Base-by-base conservation (phyloP, 495 filamentous ascomycete genomes). In the Aspergillus sclerotioniger region DNA sequence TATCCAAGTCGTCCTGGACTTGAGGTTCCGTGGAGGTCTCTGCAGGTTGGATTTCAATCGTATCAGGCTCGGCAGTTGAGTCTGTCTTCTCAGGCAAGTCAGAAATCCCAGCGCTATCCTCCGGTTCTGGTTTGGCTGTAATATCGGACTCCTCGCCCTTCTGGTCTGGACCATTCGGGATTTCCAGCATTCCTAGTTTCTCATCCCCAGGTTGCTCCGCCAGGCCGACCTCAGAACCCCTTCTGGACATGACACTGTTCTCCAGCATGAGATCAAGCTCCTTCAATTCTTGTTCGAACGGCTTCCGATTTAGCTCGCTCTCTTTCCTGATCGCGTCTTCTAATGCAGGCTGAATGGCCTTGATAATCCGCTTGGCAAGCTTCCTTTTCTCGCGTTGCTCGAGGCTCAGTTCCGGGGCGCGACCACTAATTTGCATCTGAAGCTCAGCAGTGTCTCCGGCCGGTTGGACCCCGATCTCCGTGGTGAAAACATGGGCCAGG, bases 301-400 rank as follows among this genome's bases (percentile, higher is more conserved):
- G 79, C 62, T 82, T 85, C 56, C 84, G 79, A 54, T 77, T 84
- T 8, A 96, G 76, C 45, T 95, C 91, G 41, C 87, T 85, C 70
- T 98, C 93, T 37, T 89, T 90, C 51, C 82, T 80, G 44, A 89
- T 74, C 3, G 91, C 90, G 46, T 86, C 83, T 68, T 96, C 90
- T 7, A 96, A 75, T 39, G 84, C 79, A 16, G 84, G 83, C 67
- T 94, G 88, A 21, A 96, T 80, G 3, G 84, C 82, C 69, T 90
- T 91, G 57, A 96, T 79, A 51, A 97, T 92, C 44, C 90, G 81
- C 68, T 93, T 96, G 13, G 88, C 93, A 28, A 90, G 74, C 64
- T 81, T 85, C 61, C 84, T 82, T 61, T 82, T 82, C 56, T 86
- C 84, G 51, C 86, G 87, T 59, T 85, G 80, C 59, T 87, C 82